Percentiles rank a stretch among this genome's conserved stretches.
phyloP scores from a whole-genome alignment of 2,329 filamentous ascomycete species.

The Trichophaea hybrida region DNA sequence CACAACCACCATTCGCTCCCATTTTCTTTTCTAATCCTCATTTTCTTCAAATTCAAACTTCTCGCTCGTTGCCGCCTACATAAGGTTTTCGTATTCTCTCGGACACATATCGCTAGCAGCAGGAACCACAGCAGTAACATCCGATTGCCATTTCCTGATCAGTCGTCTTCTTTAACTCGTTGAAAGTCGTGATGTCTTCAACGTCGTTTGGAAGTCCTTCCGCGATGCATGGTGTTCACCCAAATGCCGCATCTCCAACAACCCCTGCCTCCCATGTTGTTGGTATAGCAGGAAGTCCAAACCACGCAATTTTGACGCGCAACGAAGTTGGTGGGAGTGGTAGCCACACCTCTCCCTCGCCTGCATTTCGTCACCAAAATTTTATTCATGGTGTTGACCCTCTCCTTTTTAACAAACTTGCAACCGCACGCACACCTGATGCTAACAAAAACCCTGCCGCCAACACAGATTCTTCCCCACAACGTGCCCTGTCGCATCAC shows the following conservation, averaged over 20 bases:
- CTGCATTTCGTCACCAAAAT: conserved; percentile 18
- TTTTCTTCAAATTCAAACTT: background rate
- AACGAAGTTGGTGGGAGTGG: conserved; percentile 9
- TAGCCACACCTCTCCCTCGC: conserved; percentile 13
- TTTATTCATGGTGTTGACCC: conserved; percentile 17
- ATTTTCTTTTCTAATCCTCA: background rate
- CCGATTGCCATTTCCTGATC: conserved; percentile 17
- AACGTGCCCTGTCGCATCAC: conserved; percentile 5
- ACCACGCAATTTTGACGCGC: conserved; percentile 12
- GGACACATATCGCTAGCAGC: background rate
- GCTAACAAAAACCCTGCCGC: background rate
- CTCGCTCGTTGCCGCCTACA: background rate
- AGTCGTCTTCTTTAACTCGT: conserved; percentile 18
- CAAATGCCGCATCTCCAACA: conserved; percentile 16
- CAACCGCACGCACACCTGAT: background rate
- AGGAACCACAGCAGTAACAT: too few relatives aligned
- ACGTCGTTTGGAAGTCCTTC: conserved; percentile 20
- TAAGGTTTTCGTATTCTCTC: background rate
- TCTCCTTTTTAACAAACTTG: background rate
- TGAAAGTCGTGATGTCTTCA: conserved; percentile 20
- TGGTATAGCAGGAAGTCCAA: conserved; percentile 18
- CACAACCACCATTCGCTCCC: background rate
- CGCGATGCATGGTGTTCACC: conserved; percentile 22
- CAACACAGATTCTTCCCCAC: conserved; percentile 1
- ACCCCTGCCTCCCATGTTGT: conserved; percentile 21